phyloP scores from a whole-genome alignment of 2,329 filamentous ascomycete genomes.

The Fusarium sp. region DNA sequence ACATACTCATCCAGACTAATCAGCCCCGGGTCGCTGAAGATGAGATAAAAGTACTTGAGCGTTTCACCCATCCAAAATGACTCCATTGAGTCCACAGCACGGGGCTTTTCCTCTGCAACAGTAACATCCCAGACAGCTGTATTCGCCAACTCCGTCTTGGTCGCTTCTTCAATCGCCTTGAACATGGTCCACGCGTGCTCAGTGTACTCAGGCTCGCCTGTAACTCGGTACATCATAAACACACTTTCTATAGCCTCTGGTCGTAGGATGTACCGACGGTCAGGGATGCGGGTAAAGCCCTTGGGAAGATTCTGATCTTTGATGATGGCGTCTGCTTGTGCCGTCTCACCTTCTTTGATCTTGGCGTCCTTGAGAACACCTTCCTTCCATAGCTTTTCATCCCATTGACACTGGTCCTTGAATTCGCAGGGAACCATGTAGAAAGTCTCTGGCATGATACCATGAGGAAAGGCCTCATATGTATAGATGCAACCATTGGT shows the following conservation, averaged over 20 bases:
- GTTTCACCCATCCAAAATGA: conserved; percentile 51
- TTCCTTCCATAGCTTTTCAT: conserved; percentile 54
- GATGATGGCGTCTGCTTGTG: conserved; percentile 47
- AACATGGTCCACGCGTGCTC: conserved; percentile 70
- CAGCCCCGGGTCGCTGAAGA: conserved; percentile 61
- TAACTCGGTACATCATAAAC: conserved; percentile 67
- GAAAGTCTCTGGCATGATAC: conserved; percentile 67
- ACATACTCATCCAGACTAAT: conserved; percentile 47
- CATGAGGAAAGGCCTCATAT: conserved; percentile 62
- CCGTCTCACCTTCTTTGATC: conserved; percentile 43
- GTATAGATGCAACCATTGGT: conserved; percentile 66
- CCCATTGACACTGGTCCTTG: conserved; percentile 55
- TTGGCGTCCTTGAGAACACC: conserved; percentile 44
- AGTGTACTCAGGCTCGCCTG: conserved; percentile 60
- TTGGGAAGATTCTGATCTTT: conserved; percentile 56
- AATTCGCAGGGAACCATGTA: conserved; percentile 57
- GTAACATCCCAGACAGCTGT: conserved; percentile 62
- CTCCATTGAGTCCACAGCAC: conserved; percentile 73
- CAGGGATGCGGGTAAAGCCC: conserved; percentile 73
- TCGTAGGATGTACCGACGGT: conserved; percentile 65
- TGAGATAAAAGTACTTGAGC: conserved; percentile 49
- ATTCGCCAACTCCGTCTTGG: conserved; percentile 63
- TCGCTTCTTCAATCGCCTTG: conserved; percentile 60
- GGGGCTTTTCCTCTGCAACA: conserved; percentile 46
- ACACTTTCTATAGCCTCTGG: conserved; percentile 68